Base-by-base conservation (phyloP, 2,329 filamentous ascomycete species). In the Lachnellula willkommii region DNA sequence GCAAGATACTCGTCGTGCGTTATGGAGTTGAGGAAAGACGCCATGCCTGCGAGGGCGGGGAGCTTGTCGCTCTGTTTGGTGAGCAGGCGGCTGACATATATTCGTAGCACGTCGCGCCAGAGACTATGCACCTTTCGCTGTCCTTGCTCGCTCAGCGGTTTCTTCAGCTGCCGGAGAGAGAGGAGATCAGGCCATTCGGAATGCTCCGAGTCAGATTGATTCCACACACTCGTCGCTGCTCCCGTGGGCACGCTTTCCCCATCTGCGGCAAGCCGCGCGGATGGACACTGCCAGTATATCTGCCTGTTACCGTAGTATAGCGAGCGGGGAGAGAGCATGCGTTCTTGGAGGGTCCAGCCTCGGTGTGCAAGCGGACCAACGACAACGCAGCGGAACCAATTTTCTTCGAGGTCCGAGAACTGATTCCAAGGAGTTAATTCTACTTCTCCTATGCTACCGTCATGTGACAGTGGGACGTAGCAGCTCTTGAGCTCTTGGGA, bases 381-480 rank as follows among this genome's bases (percentile, higher is more conserved):
- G 47, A 50, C 32, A 14, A 50, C 48, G n/a, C 47, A 50, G 20
- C 46, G 17, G 17, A 47, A 53, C 51, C 55, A 57, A 14, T 51
- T 54, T 47, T 57, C 55, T 54, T 57, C 55, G 26, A 53, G 15
- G 20, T 50, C 55, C 5, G 46, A 54, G 28, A 53, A 57, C 14
- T 14, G 7, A 5, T 17, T 3, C 47, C 47, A 47, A 20, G 24
- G 24, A 26, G 24, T 26, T 26, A 26, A 3, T 26, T 26, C 24
- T 6, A 26, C 24, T 26, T 26, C 24, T 26, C 24, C 24, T 3
- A 26, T 6, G 6, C 2, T 26, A 1, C 6, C 24, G 4, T 26
- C 4, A 26, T 26, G 24, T 26, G 24, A 26, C 3, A 26, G 24
- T 26, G 24, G 24, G 24, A 26, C 6, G 24, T 26, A 26, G 24